These are phyloP conservation scores for Globisporangium okanoganense DNA, from an alignment of 352 stramenopile genomes.

Conservation along the genomic window DNA sequence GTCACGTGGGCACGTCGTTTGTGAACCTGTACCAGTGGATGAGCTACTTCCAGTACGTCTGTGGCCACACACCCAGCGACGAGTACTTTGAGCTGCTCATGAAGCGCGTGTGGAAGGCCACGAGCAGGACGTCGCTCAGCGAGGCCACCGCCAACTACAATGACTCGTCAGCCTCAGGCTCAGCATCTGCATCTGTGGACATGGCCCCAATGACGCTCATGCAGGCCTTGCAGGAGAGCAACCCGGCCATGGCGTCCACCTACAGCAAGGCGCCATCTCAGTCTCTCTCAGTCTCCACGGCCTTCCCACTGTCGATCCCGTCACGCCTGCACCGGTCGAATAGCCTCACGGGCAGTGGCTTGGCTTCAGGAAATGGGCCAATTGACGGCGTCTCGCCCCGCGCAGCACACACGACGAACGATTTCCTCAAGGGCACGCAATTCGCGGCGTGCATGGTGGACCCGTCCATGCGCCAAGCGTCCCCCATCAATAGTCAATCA, in stretches of 20 bases:
- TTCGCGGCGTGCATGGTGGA: conserved; percentile 62
- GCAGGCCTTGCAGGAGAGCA: conserved; percentile 46
- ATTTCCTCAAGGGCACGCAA: conserved; percentile 69
- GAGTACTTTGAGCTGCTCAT: conserved; percentile 78
- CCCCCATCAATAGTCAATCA: conserved; percentile 10
- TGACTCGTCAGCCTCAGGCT: background rate
- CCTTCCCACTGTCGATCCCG: conserved; percentile 18
- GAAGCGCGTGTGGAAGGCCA: conserved; percentile 65
- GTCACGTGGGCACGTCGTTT: conserved; percentile 28
- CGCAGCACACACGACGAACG: conserved; percentile 39
- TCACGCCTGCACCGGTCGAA: conserved; percentile 20
- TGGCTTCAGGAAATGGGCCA: background rate
- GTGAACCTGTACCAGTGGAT: conserved; percentile 75
- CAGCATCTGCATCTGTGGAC: background rate
- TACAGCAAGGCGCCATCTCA: conserved; percentile 4
- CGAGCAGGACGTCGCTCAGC: conserved; percentile 32
- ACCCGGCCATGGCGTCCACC: conserved; percentile 24
- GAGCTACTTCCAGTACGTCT: conserved; percentile 71
- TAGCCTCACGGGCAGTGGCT: conserved; percentile 11
- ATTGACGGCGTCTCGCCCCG: conserved; percentile 31
- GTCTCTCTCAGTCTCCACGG: conserved; percentile 28
- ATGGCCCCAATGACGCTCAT: conserved; percentile 38
- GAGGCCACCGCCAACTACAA: conserved; percentile 22
- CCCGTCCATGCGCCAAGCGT: conserved; percentile 28
- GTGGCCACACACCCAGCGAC: conserved; percentile 58